phyloP scores from a whole-genome alignment of 306 rosid species.

The Quercus robur region DNA sequence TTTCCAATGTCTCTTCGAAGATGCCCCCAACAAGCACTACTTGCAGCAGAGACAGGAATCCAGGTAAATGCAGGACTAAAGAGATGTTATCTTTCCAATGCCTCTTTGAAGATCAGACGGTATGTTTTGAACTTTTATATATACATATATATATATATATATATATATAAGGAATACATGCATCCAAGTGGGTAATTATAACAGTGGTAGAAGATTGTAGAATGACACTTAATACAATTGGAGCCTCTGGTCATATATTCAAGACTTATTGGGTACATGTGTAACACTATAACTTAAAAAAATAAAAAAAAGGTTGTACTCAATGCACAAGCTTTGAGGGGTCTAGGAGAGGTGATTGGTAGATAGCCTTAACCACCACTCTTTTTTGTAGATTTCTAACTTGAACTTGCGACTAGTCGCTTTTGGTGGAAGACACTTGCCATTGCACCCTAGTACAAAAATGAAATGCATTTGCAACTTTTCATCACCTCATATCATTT shows the following conservation, averaged over 20 bases:
- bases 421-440: no score
- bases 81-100: not conserved
- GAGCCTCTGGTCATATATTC: no score
- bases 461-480: no score
- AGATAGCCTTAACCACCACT: no score
- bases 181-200: not conserved
- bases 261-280: not conserved
- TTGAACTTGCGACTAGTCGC: no score
- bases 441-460: no score
- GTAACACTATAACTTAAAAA: not conserved
- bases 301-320: not conserved
- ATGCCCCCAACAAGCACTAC: not conserved
- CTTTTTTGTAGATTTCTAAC: no score
- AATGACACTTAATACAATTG: no score
- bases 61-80: constrained; percentile 4
- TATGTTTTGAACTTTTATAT: not conserved
- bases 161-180: not conserved
- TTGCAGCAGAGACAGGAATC: not conserved
- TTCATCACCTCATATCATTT: not conserved
- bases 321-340: no score
- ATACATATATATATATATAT: no score
- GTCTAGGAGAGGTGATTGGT: no score
- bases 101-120: not conserved
- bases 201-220: not conserved
- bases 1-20: not conserved